Evolutionary conservation across 495 filamentous ascomycete genomes (phyloP).

Genomic region (Xylaria flabelliformis): DNA sequence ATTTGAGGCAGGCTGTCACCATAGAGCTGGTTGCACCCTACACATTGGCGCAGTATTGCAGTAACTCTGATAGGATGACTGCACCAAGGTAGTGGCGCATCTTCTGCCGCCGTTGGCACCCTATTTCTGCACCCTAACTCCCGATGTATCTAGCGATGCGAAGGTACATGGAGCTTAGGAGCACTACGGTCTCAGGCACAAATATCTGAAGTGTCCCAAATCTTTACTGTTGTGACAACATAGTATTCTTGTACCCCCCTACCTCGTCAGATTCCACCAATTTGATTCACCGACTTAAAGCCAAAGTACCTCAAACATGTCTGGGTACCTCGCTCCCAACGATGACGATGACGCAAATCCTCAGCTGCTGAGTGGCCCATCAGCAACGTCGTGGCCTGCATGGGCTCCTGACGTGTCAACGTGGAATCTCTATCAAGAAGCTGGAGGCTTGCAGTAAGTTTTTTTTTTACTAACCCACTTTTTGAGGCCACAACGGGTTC

Average conservation of each 20-base stretch:
- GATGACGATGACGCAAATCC: not conserved
- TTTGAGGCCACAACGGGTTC: slow-evolving; percentile 15
- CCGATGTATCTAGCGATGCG: not conserved
- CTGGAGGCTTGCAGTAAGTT: not conserved
- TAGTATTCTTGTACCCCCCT: not conserved
- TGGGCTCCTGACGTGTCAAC: not conserved
- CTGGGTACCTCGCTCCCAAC: not conserved
- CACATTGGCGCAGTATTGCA: not conserved
- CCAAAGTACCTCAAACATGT: not conserved
- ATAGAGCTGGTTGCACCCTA: not conserved
- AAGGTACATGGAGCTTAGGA: not conserved
- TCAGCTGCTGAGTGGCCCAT: not conserved
- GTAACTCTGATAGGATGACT: not conserved
- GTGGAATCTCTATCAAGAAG: not conserved
- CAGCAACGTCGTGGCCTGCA: not conserved
- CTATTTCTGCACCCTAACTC: not conserved
- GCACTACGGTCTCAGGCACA: not conserved
- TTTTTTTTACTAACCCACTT: slow-evolving; percentile 7
- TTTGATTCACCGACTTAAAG: not conserved
- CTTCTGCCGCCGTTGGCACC: not conserved
- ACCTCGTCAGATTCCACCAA: not conserved
- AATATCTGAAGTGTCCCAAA: not conserved
- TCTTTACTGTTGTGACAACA: not conserved
- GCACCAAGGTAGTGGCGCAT: not conserved
- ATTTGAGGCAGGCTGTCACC: no score